Conservation (phyloP, 2,329 filamentous ascomycete genomes). For the Talaromyces amestolkiae region DNA sequence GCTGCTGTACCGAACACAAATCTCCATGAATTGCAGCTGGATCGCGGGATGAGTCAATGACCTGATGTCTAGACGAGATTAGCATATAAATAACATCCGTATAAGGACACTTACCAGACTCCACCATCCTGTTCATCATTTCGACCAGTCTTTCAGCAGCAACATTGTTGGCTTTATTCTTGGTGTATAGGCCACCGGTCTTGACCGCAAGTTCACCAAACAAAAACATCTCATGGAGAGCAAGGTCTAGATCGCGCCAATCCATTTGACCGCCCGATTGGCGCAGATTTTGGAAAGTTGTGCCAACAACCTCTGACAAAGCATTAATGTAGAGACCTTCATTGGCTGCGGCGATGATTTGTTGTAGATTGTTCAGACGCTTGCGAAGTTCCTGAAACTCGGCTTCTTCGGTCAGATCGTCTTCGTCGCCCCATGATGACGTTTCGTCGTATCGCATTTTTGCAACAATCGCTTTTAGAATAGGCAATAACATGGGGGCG, state of each 20-base stretch:
- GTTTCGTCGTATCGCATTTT: conserved; percentile 99
- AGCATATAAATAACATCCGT: conserved; percentile 11
- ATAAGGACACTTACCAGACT: conserved; percentile 64
- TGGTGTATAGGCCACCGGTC: conserved; percentile 80
- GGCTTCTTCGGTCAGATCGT: conserved; percentile 92
- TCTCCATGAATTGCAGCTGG: conserved; percentile 96
- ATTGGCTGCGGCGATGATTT: conserved; percentile 86
- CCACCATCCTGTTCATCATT: conserved; percentile 95
- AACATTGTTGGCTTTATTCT: conserved; percentile 74
- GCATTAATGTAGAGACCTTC: conserved; percentile 85
- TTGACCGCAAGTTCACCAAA: conserved; percentile 93
- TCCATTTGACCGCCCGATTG: conserved; percentile 73
- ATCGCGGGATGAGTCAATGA: conserved; percentile 87
- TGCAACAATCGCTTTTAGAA: conserved; percentile 84
- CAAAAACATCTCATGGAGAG: conserved; percentile 89
- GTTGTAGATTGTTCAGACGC: conserved; percentile 83
- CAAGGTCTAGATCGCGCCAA: conserved; percentile 93
- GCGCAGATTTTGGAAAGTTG: conserved; percentile 77
- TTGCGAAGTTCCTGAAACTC: conserved; percentile 95
- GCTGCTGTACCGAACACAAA: conserved; percentile 86
- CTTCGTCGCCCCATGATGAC: conserved; percentile 86
- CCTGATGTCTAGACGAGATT: conserved; percentile 64
- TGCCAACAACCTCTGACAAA: conserved; percentile 81
- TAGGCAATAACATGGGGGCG: conserved; percentile 77
- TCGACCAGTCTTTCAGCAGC: conserved; percentile 78